Evolutionary conservation across 78 protist genomes (phyloP).

Genomic region (slime mould (Dictyostelium discoideum)): dicty_2.7 NC_007091.3:4387001-4387500

Average conservation of each 20-base stretch:
- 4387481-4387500: conserved; percentile 25
- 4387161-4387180: too few relatives aligned
- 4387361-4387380: conserved; percentile 17
- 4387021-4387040: too few relatives aligned
- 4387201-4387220: conserved; percentile 10
- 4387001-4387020: not conserved
- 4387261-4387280: conserved; percentile 26
- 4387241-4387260: conserved; percentile 55
- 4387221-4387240: conserved; percentile 45
- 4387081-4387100: too few relatives aligned
- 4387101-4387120: too few relatives aligned
- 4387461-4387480: conserved; percentile 60
- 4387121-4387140: too few relatives aligned
- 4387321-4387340: conserved; percentile 47
- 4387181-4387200: too few relatives aligned
- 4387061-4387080: too few relatives aligned
- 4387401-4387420: conserved; percentile 66
- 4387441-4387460: not conserved
- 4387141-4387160: too few relatives aligned
- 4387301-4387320: conserved; percentile 85
- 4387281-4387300: conserved; percentile 71
- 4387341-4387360: not conserved
- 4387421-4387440: conserved; percentile 13
- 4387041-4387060: too few relatives aligned
- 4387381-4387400: conserved; percentile 34